Evolutionary conservation across 495 filamentous ascomycete species (phyloP).

Genomic region (Letharia lupina): DNA sequence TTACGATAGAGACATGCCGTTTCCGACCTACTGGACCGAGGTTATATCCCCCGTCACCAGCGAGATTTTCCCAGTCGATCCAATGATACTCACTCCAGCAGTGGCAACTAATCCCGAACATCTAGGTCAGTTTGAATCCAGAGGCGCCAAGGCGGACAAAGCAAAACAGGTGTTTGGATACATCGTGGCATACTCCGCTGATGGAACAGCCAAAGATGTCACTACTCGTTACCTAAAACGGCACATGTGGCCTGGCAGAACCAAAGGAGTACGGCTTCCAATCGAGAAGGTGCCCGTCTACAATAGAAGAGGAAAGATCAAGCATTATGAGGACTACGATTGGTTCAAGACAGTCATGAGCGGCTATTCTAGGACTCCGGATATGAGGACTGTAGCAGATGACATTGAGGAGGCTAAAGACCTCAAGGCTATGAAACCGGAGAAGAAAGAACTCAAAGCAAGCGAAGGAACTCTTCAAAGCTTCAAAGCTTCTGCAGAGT

Average conservation of each 20-base stretch:
- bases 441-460: slow-evolving; percentile 61
- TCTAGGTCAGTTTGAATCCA: slow-evolving; percentile 70
- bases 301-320: slow-evolving; percentile 61
- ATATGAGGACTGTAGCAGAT: slow-evolving; percentile 59
- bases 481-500: slow-evolving; percentile 78
- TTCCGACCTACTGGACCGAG: slow-evolving; percentile 91
- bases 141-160: slow-evolving; percentile 70
- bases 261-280: slow-evolving; percentile 75
- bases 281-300: slow-evolving; percentile 72
- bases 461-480: slow-evolving; percentile 76
- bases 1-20: slow-evolving; percentile 64
- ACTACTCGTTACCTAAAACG: slow-evolving; percentile 85
- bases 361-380: slow-evolving; percentile 54
- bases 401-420: slow-evolving; percentile 69
- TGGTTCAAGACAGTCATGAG: slow-evolving; percentile 80
- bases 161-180: slow-evolving; percentile 89
- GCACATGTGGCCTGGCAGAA: slow-evolving; percentile 77
- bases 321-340: slow-evolving; percentile 61
- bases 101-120: slow-evolving; percentile 61
- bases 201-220: slow-evolving; percentile 90
- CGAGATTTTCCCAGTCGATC: slow-evolving; percentile 69
- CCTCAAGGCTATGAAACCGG: slow-evolving; percentile 59
- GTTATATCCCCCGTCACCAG: slow-evolving; percentile 71
- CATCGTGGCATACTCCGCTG: slow-evolving; percentile 73
- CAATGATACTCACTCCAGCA: slow-evolving; percentile 57